Conservation (phyloP, 495 filamentous ascomycete species). For the Podospora didyma region DNA sequence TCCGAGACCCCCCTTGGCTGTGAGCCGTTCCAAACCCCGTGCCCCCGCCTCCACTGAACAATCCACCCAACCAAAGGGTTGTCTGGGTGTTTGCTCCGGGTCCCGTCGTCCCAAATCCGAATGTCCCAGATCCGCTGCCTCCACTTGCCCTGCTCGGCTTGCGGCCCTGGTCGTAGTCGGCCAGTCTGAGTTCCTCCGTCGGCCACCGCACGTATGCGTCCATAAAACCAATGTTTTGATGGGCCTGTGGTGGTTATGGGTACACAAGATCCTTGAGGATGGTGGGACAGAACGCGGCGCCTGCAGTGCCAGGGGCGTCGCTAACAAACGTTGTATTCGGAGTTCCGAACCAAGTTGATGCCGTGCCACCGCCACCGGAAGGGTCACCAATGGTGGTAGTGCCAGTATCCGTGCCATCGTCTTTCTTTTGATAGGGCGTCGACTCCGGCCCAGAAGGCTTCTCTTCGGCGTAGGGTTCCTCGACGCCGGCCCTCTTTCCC, state of each 20-base stretch:
- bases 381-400: background rate
- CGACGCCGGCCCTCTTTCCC: background rate
- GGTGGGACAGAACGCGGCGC: background rate
- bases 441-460: background rate
- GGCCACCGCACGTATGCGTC: background rate
- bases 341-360: too few species aligned
- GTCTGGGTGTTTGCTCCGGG: background rate
- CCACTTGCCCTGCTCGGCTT: background rate
- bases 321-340: background rate
- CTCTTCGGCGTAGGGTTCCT: background rate
- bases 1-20: too few species aligned
- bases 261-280: background rate
- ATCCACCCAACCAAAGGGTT: too few species aligned
- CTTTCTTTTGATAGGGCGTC: background rate
- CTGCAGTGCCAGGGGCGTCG: background rate
- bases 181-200: background rate
- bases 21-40: too few species aligned
- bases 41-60: too few species aligned
- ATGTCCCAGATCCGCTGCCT: background rate
- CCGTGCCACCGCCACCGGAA: background rate
- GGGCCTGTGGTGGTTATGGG: background rate
- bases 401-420: background rate
- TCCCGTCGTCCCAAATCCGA: background rate
- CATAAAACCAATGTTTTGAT: background rate
- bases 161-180: background rate